A percentile compares a stretch with the other conserved stretches of the same genome.
These are phyloP conservation scores for Vicia villosa DNA, from an alignment of 306 rosid species.

Conservation along the genomic window DNA sequence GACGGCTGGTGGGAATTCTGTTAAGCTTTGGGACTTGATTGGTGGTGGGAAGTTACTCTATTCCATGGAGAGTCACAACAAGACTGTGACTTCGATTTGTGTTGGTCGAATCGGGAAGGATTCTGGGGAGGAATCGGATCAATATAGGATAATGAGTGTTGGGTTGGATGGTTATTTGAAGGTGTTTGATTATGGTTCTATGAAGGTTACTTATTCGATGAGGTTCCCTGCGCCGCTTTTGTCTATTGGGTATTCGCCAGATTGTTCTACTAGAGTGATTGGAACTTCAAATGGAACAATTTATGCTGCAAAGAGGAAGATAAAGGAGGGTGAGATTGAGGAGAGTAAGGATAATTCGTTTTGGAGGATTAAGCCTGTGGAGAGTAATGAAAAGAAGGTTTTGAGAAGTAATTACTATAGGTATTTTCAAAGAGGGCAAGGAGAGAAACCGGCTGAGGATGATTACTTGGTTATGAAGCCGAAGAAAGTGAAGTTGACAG, in stretches of 20 bases:
- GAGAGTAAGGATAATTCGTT: slow-evolving; percentile 38
- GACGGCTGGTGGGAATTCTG: slow-evolving; percentile 73
- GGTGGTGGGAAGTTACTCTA: slow-evolving; percentile 77
- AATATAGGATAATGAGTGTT: slow-evolving; percentile 74
- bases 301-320: slow-evolving; percentile 73
- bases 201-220: slow-evolving; percentile 82
- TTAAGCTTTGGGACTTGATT: slow-evolving; percentile 84
- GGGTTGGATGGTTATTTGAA: slow-evolving; percentile 93
- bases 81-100: slow-evolving; percentile 79
- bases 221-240: slow-evolving; percentile 91
- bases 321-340: slow-evolving; percentile 11
- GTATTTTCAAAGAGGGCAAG: slow-evolving; percentile 88
- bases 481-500: slow-evolving; percentile 57
- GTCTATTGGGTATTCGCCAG: slow-evolving; percentile 69
- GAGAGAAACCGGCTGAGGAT: slow-evolving; percentile 66
- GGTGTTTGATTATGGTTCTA: slow-evolving; percentile 75
- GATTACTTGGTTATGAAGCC: slow-evolving; percentile 66
- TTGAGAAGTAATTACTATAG: slow-evolving; percentile 58
- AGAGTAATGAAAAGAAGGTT: slow-evolving; percentile 42
- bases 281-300: slow-evolving; percentile 84
- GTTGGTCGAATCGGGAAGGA: slow-evolving; percentile 56
- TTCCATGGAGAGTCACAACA: slow-evolving; percentile 89
- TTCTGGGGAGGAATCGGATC: slow-evolving; percentile 54
- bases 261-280: slow-evolving; percentile 58
- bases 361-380: slow-evolving; percentile 46